phyloP scores from a whole-genome alignment of 1,284 basidiomycete genomes.

The Pseudozyma thailandica region DNA sequence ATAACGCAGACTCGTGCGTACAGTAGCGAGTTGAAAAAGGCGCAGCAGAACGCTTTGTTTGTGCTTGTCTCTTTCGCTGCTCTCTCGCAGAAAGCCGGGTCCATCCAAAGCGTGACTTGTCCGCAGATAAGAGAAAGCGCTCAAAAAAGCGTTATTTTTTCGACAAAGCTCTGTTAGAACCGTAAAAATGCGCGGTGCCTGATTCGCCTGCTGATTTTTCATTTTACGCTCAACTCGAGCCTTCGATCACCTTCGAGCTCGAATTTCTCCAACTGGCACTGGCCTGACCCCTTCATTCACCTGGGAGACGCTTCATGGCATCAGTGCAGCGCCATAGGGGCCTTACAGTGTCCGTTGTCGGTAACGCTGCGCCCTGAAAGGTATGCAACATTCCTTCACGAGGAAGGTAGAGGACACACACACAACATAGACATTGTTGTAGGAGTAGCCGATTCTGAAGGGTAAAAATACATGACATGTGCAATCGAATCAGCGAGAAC shows the following conservation, averaged over 20 bases:
- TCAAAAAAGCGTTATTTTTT: neutral
- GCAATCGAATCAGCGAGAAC: neutral
- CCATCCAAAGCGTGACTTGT: neutral
- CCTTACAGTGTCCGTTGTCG: too few species aligned
- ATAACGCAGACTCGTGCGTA: too few species aligned
- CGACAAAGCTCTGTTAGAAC: constrained; percentile 8
- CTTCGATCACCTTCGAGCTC: constrained; percentile 38
- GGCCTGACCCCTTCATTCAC: too few species aligned
- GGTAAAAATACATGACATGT: constrained; percentile 35
- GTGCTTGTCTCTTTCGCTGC: neutral
- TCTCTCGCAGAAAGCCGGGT: constrained; percentile 3
- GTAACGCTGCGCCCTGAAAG: too few species aligned
- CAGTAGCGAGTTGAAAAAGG: constrained; percentile 3
- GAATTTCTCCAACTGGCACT: too few species aligned
- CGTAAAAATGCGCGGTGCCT: constrained; percentile 11
- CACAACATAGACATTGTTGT: too few species aligned
- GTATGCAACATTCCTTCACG: too few species aligned
- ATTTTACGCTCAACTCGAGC: constrained; percentile 3
- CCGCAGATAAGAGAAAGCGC: neutral
- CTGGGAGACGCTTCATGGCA: too few species aligned
- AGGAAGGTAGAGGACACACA: too few species aligned
- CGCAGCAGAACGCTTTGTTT: neutral
- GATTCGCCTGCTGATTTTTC: constrained; percentile 14
- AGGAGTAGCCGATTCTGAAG: constrained; percentile 9
- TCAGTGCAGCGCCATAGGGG: too few species aligned